These are phyloP conservation scores for Fusarium miscanthi DNA, from an alignment of 2,329 filamentous ascomycete genomes.

Conservation along the genomic window DNA sequence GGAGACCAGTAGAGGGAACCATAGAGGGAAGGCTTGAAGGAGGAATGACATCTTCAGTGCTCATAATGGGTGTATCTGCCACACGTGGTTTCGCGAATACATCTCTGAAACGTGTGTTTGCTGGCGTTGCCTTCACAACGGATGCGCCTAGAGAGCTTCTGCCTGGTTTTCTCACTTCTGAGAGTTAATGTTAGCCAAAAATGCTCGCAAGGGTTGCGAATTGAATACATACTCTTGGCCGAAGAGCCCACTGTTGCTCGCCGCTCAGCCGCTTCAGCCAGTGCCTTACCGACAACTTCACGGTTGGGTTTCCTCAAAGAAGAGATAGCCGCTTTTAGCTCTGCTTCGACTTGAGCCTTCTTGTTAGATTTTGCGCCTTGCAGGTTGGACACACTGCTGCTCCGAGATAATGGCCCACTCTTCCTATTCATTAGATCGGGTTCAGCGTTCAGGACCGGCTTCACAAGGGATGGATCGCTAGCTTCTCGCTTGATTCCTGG, in stretches of 20 bases:
- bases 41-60: constrained; percentile 49
- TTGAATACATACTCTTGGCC: constrained; percentile 58
- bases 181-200: constrained; percentile 45
- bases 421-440: constrained; percentile 55
- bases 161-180: constrained; percentile 65
- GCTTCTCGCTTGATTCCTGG: constrained; percentile 74
- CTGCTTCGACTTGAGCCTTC: constrained; percentile 74
- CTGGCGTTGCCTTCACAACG: constrained; percentile 68
- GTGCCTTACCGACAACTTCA: constrained; percentile 72
- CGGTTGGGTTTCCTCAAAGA: constrained; percentile 81
- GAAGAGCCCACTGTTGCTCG: constrained; percentile 61
- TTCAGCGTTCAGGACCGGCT: constrained; percentile 60
- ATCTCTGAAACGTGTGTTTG: constrained; percentile 65
- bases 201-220: not conserved
- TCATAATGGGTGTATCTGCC: constrained; percentile 33
- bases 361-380: constrained; percentile 70
- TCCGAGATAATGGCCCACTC: constrained; percentile 51
- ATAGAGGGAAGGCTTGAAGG: constrained; percentile 54
- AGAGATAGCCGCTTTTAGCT: constrained; percentile 79
- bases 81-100: constrained; percentile 53
- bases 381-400: constrained; percentile 61
- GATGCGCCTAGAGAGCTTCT: constrained; percentile 52
- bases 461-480: constrained; percentile 68
- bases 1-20: constrained; percentile 56
- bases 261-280: constrained; percentile 75